These are phyloP conservation scores for Trichophaea hybrida DNA, from an alignment of 2,329 filamentous ascomycete species.

Conservation along the genomic window DNA sequence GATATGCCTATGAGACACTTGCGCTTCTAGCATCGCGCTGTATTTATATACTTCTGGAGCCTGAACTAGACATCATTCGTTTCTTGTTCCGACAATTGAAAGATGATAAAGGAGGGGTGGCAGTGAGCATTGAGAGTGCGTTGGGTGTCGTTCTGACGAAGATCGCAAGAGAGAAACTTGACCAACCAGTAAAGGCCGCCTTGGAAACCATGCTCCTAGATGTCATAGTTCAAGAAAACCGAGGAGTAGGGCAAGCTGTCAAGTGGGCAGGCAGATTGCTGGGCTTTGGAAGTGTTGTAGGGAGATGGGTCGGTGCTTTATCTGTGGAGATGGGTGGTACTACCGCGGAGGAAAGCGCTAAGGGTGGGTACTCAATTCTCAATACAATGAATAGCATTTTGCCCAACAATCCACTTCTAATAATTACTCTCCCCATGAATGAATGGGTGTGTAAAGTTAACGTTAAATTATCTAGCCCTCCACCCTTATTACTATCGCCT, in stretches of 20 bases:
- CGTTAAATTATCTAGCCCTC: conserved; percentile 19
- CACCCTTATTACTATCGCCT: conserved; percentile 54
- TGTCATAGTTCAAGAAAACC: conserved; percentile 15
- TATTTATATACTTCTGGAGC: conserved; percentile 41
- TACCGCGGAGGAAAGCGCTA: conserved; percentile 75
- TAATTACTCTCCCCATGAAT: neutral
- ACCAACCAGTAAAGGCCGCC: conserved; percentile 8
- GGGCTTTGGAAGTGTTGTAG: conserved; percentile 61
- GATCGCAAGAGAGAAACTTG: conserved; percentile 11
- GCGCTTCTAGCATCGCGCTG: conserved; percentile 60
- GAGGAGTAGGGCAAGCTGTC: conserved; percentile 33
- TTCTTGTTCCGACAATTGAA: conserved; percentile 78
- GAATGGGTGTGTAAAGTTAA: neutral
- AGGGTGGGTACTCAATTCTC: conserved; percentile 52
- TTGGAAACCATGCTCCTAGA: conserved; percentile 20
- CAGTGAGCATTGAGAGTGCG: conserved; percentile 78
- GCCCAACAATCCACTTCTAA: neutral
- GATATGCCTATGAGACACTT: conserved; percentile 79
- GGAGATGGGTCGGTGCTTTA: conserved; percentile 76
- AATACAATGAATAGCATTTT: neutral
- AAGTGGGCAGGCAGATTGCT: conserved; percentile 85
- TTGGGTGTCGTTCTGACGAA: conserved; percentile 56
- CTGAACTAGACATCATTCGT: conserved; percentile 42
- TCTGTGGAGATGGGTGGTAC: conserved; percentile 66
- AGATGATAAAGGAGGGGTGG: conserved; percentile 63